A percentile compares a stretch with the other conserved stretches of the same genome.
Conservation (phyloP, 108 stramenopile genomes). For the Stephanodiscus triporus region DNA sequence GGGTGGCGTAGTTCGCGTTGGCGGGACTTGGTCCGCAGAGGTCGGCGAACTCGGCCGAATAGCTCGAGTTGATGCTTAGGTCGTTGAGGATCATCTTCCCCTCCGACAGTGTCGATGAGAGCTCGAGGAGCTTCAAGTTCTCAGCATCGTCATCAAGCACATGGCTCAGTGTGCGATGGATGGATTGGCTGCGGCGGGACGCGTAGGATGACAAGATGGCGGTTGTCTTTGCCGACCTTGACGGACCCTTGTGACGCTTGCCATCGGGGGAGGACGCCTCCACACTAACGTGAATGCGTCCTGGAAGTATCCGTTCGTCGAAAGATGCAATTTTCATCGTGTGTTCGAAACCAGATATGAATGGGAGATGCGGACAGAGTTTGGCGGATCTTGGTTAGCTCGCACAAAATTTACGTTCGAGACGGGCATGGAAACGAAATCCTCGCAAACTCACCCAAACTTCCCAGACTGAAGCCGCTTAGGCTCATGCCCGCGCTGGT, state of each 20-base stretch:
- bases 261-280: constrained; percentile 40
- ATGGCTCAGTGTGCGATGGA: constrained; percentile 16
- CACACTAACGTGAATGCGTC: background rate
- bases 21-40: constrained; percentile 39
- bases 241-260: constrained; percentile 36
- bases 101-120: constrained; percentile 31
- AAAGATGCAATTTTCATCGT: no score
- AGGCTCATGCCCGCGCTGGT: background rate
- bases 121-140: constrained; percentile 11
- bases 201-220: background rate
- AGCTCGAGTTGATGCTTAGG: constrained; percentile 43
- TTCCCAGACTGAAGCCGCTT: background rate
- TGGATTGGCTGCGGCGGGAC: constrained; percentile 19
- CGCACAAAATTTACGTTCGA: background rate
- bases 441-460: background rate
- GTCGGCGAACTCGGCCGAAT: constrained; percentile 48
- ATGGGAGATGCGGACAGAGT: background rate
- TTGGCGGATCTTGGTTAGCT: no score
- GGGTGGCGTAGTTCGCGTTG: constrained; percentile 4
- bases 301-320: no score
- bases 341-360: no score
- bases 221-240: background rate
- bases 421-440: background rate
- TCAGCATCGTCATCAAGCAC: constrained; percentile 9
- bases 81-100: constrained; percentile 49